Evolutionary conservation across 768 basidiomycete species (phyloP).

Genomic region (Psilocybe sp.): DNA sequence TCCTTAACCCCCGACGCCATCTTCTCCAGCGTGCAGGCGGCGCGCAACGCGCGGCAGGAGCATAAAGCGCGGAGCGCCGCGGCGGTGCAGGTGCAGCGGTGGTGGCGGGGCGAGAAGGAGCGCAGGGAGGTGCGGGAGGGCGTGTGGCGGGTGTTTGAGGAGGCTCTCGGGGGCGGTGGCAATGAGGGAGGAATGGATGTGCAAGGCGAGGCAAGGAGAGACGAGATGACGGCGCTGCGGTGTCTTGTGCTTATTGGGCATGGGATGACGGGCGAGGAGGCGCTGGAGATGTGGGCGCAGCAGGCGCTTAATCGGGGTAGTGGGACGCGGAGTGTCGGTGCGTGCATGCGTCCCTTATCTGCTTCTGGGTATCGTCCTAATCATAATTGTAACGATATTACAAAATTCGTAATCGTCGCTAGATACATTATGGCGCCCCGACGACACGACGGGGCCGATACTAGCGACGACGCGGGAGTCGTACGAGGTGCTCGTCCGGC

Average conservation of each 20-base stretch:
- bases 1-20: slow-evolving; percentile 49
- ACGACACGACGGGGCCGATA: too few relatives aligned
- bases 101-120: slow-evolving; percentile 58
- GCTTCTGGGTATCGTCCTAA: too few relatives aligned
- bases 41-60: slow-evolving; percentile 55
- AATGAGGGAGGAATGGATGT: slow-evolving; percentile 35
- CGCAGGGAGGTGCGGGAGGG: slow-evolving; percentile 40
- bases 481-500: slow-evolving; percentile 51
- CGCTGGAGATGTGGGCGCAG: slow-evolving; percentile 45
- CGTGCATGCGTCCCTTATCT: background rate
- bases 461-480: slow-evolving; percentile 25
- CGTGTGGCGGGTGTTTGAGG: slow-evolving; percentile 55
- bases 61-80: slow-evolving; percentile 53
- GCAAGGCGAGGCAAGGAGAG: slow-evolving; percentile 44
- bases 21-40: slow-evolving; percentile 55
- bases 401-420: too few relatives aligned
- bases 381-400: too few relatives aligned
- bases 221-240: slow-evolving; percentile 54
- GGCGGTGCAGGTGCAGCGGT: slow-evolving; percentile 63
- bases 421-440: too few relatives aligned
- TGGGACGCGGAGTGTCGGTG: slow-evolving; percentile 12
- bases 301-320: slow-evolving; percentile 27
- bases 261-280: slow-evolving; percentile 32
- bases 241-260: slow-evolving; percentile 62
- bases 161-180: slow-evolving; percentile 58